Conservation (phyloP, 768 basidiomycete genomes). For the Chalciporus sphaerocephalus region DNA sequence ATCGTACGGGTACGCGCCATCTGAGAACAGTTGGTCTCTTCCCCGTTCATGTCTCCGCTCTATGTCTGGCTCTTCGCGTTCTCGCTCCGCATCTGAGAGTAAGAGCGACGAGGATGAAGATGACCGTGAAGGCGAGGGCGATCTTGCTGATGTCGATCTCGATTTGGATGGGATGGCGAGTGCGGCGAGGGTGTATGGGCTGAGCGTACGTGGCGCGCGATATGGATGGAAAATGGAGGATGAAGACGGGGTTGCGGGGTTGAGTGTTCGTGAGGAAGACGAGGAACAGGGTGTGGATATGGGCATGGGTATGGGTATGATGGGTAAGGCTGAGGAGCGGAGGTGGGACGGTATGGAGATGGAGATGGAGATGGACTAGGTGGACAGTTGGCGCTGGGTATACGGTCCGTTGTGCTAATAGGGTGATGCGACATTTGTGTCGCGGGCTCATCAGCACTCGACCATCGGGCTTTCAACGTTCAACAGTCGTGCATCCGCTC, state of each 20-base stretch:
- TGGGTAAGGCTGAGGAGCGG: conserved; percentile 13
- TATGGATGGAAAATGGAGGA: conserved; percentile 40
- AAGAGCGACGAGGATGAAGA: conserved; percentile 35
- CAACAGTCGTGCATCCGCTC: too few species aligned
- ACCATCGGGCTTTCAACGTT: neutral
- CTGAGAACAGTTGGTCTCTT: conserved; percentile 46
- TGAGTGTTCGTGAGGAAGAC: conserved; percentile 44
- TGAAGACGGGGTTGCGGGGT: conserved; percentile 38
- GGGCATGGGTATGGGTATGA: neutral
- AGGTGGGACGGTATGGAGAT: conserved; percentile 50
- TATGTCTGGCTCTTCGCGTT: conserved; percentile 35
- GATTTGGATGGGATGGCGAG: conserved; percentile 8
- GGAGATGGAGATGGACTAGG: conserved; percentile 39
- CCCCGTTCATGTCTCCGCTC: conserved; percentile 50
- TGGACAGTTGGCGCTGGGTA: neutral
- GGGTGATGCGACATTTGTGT: neutral
- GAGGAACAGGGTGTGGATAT: conserved; percentile 36
- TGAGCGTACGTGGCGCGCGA: conserved; percentile 1
- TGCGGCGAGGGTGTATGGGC: neutral
- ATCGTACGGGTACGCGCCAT: conserved; percentile 17
- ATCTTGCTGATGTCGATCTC: conserved; percentile 22
- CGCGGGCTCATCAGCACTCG: neutral
- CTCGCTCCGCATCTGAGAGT: conserved; percentile 32
- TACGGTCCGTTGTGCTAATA: neutral
- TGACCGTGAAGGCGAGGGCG: conserved; percentile 10